These are phyloP conservation scores for Cladosporium velox DNA, from an alignment of 2,329 filamentous ascomycete species.

Conservation along the genomic window DNA sequence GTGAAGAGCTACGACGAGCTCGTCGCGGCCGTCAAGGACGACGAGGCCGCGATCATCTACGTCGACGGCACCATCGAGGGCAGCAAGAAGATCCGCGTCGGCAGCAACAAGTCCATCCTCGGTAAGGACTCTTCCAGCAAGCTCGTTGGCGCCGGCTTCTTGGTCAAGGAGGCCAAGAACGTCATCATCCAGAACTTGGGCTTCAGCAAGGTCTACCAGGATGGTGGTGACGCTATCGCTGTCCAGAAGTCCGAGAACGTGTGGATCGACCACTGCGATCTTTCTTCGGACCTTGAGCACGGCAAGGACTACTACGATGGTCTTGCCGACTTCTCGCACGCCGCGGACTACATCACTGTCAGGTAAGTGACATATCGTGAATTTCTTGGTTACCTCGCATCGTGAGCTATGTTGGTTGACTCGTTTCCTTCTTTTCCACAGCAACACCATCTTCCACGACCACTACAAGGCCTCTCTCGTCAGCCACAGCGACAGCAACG, in stretches of 20 bases:
- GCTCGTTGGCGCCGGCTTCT: slow-evolving; percentile 51
- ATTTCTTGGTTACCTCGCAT: no score
- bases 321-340: slow-evolving; percentile 65
- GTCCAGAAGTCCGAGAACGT: slow-evolving; percentile 53
- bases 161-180: slow-evolving; percentile 52
- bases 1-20: slow-evolving; percentile 50
- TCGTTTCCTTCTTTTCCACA: neutral
- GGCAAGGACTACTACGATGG: slow-evolving; percentile 73
- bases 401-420: neutral
- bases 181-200: slow-evolving; percentile 61
- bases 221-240: slow-evolving; percentile 53
- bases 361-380: slow-evolving; percentile 26
- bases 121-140: slow-evolving; percentile 48
- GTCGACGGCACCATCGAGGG: slow-evolving; percentile 50
- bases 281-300: slow-evolving; percentile 60
- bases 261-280: slow-evolving; percentile 69
- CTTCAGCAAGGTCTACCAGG: slow-evolving; percentile 51
- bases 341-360: slow-evolving; percentile 62
- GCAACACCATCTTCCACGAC: slow-evolving; percentile 53
- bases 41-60: slow-evolving; percentile 46
- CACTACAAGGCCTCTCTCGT: slow-evolving; percentile 65
- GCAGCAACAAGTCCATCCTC: slow-evolving; percentile 54
- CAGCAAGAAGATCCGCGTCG: slow-evolving; percentile 47
- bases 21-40: slow-evolving; percentile 38
- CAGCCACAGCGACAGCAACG: slow-evolving; percentile 63